Conservation (phyloP, 2,329 filamentous ascomycete species). For the Sclerotinia spermophila region DNA sequence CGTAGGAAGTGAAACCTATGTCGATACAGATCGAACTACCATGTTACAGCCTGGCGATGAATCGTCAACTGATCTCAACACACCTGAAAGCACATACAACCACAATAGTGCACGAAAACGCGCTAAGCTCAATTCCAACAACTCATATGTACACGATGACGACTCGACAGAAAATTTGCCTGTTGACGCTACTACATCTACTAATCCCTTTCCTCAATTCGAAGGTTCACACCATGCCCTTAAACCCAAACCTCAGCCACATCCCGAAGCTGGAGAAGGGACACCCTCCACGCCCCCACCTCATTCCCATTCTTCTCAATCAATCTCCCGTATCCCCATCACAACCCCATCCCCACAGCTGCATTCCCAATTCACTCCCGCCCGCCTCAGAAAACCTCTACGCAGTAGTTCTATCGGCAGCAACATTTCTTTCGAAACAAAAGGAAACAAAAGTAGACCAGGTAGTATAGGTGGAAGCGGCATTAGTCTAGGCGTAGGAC, state of each 20-base stretch:
- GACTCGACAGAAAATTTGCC: constrained; percentile 26
- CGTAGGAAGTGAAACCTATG: constrained; percentile 20
- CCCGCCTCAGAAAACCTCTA: neutral
- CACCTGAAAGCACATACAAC: neutral
- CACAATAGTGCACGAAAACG: constrained; percentile 15
- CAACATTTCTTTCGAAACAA: constrained; percentile 30
- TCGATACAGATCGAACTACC: constrained; percentile 2
- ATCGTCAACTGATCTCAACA: constrained; percentile 10
- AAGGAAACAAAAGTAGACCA: constrained; percentile 4
- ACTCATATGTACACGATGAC: constrained; percentile 20
- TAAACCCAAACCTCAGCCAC: neutral
- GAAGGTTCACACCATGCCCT: neutral
- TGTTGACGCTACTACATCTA: neutral
- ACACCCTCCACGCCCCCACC: constrained; percentile 22
- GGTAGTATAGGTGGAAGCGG: constrained; percentile 20
- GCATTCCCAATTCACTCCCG: neutral
- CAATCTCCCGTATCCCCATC: neutral
- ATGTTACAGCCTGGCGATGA: constrained; percentile 6
- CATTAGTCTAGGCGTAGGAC: constrained; percentile 31
- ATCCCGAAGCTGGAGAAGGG: neutral
- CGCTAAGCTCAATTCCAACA: neutral
- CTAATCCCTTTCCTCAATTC: neutral
- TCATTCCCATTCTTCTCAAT: constrained; percentile 17
- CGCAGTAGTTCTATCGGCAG: constrained; percentile 31
- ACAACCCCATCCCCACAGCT: neutral